phyloP scores from a whole-genome alignment of 768 basidiomycete species.

The Hydnomerulius pinastri region DNA sequence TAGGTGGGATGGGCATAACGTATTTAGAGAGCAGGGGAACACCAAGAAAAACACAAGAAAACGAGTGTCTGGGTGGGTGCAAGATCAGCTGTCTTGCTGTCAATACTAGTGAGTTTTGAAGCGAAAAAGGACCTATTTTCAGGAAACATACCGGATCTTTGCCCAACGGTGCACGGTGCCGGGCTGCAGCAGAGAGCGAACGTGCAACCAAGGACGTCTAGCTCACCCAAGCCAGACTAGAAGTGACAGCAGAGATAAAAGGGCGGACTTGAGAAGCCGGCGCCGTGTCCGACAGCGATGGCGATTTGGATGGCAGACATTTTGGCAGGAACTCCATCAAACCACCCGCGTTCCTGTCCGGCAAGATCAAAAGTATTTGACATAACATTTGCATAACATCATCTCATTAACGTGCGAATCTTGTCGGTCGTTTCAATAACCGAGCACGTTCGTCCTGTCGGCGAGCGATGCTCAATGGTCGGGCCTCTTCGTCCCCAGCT shows the following conservation, averaged over 20 bases:
- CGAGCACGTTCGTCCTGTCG: background rate
- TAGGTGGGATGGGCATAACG: background rate
- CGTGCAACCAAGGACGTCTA: background rate
- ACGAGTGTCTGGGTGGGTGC: background rate
- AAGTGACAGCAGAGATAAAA: background rate
- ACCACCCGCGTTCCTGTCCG: background rate
- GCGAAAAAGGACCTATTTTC: background rate
- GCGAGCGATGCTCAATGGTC: conserved; percentile 9
- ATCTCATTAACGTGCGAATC: background rate
- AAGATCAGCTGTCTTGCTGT: background rate
- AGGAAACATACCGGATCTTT: background rate
- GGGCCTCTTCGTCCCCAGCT: conserved; percentile 2
- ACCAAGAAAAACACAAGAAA: background rate
- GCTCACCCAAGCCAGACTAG: background rate
- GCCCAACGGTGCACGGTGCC: no score
- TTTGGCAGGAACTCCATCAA: background rate
- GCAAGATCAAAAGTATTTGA: background rate
- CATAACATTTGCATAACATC: background rate
- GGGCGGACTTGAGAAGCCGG: background rate
- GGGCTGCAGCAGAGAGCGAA: no score
- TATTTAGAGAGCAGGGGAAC: background rate
- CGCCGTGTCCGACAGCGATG: background rate
- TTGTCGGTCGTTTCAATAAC: background rate
- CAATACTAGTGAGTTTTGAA: background rate
- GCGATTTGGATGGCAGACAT: background rate